Evolutionary conservation across 108 stramenopile species (phyloP).

Genomic region (Schizochytrium sp.): DNA sequence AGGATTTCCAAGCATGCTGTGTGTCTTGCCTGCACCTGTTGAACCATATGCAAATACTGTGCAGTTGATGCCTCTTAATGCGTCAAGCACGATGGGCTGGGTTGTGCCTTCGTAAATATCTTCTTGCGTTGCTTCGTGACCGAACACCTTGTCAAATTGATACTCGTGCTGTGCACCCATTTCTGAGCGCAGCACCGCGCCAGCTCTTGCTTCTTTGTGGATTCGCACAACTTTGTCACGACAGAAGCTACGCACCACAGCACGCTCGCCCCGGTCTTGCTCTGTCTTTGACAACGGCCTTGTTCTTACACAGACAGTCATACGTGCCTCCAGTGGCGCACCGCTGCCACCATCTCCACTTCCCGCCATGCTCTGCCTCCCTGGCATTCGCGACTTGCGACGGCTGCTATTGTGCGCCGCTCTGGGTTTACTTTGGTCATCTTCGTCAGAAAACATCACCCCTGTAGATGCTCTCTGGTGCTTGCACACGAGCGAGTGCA

Average conservation of each 20-base stretch:
- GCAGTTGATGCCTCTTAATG: conserved; percentile 73
- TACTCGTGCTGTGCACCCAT: conserved; percentile 73
- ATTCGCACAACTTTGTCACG: conserved; percentile 70
- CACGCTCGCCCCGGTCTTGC: conserved; percentile 22
- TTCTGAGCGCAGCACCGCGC: conserved; percentile 67
- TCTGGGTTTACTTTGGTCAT: too few relatives aligned
- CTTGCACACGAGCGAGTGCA: too few relatives aligned
- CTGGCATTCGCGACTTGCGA: too few relatives aligned
- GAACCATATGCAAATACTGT: conserved; percentile 80
- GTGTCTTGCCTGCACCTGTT: conserved; percentile 80
- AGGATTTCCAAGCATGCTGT: conserved; percentile 78
- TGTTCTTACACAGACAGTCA: conserved; percentile 72
- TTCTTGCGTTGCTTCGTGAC: conserved; percentile 43
- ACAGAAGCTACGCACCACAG: conserved; percentile 68
- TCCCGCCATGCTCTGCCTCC: too few relatives aligned
- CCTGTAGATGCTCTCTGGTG: too few relatives aligned
- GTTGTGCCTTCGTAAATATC: conserved; percentile 69
- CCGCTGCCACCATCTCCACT: too few relatives aligned
- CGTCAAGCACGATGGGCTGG: conserved; percentile 62
- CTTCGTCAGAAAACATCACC: too few relatives aligned
- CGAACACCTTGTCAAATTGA: conserved; percentile 74
- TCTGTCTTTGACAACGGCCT: conserved; percentile 75
- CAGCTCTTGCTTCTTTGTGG: conserved; percentile 69
- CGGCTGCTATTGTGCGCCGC: too few relatives aligned
- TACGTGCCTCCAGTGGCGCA: neutral